Evolutionary conservation across 768 basidiomycete genomes (phyloP).

Genomic region (Boletus pseudopeckii): DNA sequence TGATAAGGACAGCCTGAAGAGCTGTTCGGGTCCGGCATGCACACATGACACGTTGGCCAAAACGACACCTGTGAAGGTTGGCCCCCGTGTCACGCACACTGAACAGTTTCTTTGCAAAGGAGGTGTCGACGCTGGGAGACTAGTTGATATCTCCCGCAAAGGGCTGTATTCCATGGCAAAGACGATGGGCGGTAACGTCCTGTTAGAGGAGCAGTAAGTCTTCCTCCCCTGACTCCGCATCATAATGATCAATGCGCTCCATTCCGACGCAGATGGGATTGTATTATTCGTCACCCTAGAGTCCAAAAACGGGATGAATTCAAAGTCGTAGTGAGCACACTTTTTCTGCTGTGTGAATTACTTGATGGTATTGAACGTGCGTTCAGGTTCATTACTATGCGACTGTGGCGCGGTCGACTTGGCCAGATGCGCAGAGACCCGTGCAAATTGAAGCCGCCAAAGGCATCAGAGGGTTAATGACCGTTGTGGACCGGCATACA

Average conservation of each 20-base stretch:
- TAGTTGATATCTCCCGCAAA: conserved; percentile 34
- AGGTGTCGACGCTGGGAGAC: conserved; percentile 34
- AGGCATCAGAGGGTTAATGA: conserved; percentile 37
- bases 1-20: conserved; percentile 28
- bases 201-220: conserved; percentile 36
- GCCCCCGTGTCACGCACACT: conserved; percentile 35
- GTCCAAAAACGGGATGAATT: conserved; percentile 31
- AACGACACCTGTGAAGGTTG: conserved; percentile 25
- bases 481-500: conserved; percentile 33
- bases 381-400: conserved; percentile 34
- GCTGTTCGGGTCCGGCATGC: conserved; percentile 33
- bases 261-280: conserved; percentile 33
- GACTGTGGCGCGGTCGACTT: conserved; percentile 34
- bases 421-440: conserved; percentile 37
- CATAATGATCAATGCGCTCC: conserved; percentile 13
- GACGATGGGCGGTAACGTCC: conserved; percentile 36
- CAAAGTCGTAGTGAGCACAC: conserved; percentile 32
- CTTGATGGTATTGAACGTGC: conserved; percentile 11
- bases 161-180: conserved; percentile 32
- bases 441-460: conserved; percentile 34
- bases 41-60: conserved; percentile 26
- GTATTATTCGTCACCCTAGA: conserved; percentile 32
- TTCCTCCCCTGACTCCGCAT: conserved; percentile 13
- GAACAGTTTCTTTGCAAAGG: conserved; percentile 35
- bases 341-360: conserved; percentile 7